Percentiles rank a stretch among this genome's conserved stretches.
Evolutionary conservation across 1,284 basidiomycete genomes (phyloP).

Genomic region (Austroboletus olivaceoglutinosus): DNA sequence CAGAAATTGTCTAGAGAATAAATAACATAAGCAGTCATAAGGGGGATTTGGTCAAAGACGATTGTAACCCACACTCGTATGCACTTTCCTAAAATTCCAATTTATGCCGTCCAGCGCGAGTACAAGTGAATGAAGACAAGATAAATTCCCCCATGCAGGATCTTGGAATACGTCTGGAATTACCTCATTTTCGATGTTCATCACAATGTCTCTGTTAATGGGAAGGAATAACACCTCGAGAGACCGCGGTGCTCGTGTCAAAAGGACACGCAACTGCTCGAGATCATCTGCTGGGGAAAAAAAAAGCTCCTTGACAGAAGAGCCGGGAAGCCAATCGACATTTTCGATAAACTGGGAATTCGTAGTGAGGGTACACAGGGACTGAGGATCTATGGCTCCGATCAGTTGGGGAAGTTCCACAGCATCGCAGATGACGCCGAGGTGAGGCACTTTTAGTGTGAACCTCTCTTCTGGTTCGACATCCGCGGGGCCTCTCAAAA

Average conservation of each 20-base stretch:
- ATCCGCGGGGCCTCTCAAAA: constrained; percentile 2
- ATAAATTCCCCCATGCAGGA: neutral
- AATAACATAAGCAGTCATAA: too few relatives aligned
- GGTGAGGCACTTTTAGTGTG: neutral
- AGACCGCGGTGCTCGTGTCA: neutral
- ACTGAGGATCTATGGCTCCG: constrained; percentile 1
- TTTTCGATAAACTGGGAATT: neutral
- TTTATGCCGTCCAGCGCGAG: neutral
- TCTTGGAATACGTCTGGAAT: neutral
- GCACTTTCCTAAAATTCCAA: too few relatives aligned
- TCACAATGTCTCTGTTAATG: too few relatives aligned
- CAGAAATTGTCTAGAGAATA: too few relatives aligned
- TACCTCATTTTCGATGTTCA: neutral
- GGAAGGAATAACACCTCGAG: neutral
- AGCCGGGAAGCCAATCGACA: neutral
- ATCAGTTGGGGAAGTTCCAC: fast-evolving
- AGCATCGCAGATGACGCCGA: neutral
- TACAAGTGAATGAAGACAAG: neutral
- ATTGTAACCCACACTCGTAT: neutral
- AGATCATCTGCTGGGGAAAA: neutral
- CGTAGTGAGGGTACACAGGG: neutral
- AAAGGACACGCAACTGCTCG: too few relatives aligned
- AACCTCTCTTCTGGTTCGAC: neutral
- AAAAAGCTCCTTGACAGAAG: constrained; percentile 3
- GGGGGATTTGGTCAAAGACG: neutral